Conservation (phyloP, 768 basidiomycete genomes). For the Amanita molliuscula region DNA sequence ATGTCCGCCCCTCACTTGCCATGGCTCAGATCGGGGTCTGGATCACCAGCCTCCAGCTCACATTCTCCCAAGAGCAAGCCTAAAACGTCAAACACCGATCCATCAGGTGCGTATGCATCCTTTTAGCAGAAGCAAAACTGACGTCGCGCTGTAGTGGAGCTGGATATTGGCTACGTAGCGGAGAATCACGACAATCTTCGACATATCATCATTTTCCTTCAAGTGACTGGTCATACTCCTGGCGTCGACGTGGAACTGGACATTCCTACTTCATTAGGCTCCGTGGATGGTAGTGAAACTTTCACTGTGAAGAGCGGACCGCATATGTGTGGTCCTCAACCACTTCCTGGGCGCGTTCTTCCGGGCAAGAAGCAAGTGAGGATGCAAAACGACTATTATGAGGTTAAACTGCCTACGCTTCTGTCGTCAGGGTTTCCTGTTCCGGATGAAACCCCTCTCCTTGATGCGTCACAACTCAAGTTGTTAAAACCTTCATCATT, state of each 20-base stretch:
- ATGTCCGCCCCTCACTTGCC: slow-evolving; percentile 51
- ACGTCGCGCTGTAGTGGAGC: slow-evolving; percentile 15
- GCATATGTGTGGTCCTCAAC: slow-evolving; percentile 45
- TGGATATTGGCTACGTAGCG: slow-evolving; percentile 41
- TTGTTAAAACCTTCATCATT: slow-evolving; percentile 50
- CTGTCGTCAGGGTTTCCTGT: slow-evolving; percentile 13
- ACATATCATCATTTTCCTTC: slow-evolving; percentile 68
- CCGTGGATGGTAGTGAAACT: slow-evolving; percentile 36
- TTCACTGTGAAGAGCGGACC: slow-evolving; percentile 54
- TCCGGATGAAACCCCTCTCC: slow-evolving; percentile 33
- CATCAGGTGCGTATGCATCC: background rate
- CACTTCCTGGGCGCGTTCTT: slow-evolving; percentile 42
- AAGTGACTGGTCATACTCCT: slow-evolving; percentile 36
- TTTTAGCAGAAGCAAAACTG: background rate
- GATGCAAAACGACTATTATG: slow-evolving; percentile 49
- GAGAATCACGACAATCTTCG: slow-evolving; percentile 85
- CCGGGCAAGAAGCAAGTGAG: slow-evolving; percentile 55
- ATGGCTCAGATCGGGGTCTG: slow-evolving; percentile 37
- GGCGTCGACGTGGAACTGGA: slow-evolving; percentile 55
- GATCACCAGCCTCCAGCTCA: slow-evolving; percentile 7
- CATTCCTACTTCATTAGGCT: slow-evolving; percentile 34
- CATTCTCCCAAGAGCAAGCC: slow-evolving; percentile 4
- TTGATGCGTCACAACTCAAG: slow-evolving; percentile 61
- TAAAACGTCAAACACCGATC: background rate
- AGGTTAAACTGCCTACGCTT: slow-evolving; percentile 53